Evolutionary conservation across 2,329 filamentous ascomycete genomes (phyloP).

Genomic region (Aspergillus felis): DNA sequence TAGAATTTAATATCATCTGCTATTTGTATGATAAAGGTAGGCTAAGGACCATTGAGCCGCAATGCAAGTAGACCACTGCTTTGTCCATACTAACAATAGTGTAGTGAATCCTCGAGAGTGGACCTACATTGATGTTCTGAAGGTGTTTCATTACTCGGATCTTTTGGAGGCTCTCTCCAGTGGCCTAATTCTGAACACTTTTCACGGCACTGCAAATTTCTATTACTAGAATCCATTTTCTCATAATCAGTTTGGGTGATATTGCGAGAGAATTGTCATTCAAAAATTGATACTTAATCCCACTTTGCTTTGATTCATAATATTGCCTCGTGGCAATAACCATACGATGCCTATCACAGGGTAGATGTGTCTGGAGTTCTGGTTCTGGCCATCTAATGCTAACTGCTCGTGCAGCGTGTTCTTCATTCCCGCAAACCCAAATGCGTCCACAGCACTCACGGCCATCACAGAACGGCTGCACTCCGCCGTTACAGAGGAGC

Average conservation of each 20-base stretch:
- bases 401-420: constrained; percentile 32
- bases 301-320: neutral
- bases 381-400: neutral
- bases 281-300: too few species aligned
- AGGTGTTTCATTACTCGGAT: neutral
- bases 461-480: constrained; percentile 38
- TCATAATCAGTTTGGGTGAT: neutral
- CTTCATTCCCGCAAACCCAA: constrained; percentile 41
- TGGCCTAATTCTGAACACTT: neutral
- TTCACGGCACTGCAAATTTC: neutral
- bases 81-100: neutral
- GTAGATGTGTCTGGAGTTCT: constrained; percentile 16
- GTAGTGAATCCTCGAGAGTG: neutral
- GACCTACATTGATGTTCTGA: neutral
- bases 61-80: neutral
- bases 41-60: neutral
- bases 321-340: neutral
- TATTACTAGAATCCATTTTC: neutral
- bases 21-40: neutral
- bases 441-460: constrained; percentile 33
- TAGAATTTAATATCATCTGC: neutral
- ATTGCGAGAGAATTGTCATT: neutral
- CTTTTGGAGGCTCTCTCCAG: neutral
- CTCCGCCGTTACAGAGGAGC: constrained; percentile 32
- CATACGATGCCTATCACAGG: constrained; percentile 33